Base-by-base conservation (phyloP, 352 stramenopile genomes). In the Pythium sukuiense region DNA sequence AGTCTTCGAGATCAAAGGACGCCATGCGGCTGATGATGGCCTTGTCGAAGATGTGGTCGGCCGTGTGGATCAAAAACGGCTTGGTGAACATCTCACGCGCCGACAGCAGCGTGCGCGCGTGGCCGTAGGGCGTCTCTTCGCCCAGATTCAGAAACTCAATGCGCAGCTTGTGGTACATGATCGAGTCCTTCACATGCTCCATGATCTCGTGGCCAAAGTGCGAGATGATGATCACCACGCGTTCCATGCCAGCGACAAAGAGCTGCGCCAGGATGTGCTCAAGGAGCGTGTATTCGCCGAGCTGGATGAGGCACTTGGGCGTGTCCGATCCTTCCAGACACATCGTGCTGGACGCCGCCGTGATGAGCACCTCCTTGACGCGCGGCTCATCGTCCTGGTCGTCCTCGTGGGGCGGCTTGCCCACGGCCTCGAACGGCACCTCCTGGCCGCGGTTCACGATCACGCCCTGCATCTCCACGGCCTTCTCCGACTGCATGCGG, bases 141-240 rank as follows among this genome's bases (percentile, higher is more conserved):
- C 85, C 85, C n/a, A 95, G 59, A 59, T 95, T 91, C 29, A 95
- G 55, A 62, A 93, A 95, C 70, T 92, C 85, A 50, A 95, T 92
- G 66, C 87, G 77, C 62, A 95, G 70, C 63, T 91, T 90, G 41
- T 79, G 54, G 63, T 81, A 92, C 41, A 95, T 61, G 43, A 89
- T 81, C 53, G 83, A 90, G 29, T 86, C 67, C 62, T 92, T 90
- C 9, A 95, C 77, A 48, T 91, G 81, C 24, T 83, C 80, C 79
- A 90, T 90, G 68, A 92, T 92, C 53, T 92, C 84, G 32, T 88
- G 78, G 12, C 82, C 83, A 71, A 84, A 89, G 59, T 92, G 86
- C 64, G 87, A 89, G 35, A 95, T 90, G 65, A 92, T 90, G 66
- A 95, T 85, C 60, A 95, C 87, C 29, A 95, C 85, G 30, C 85